Percentiles rank a stretch among this genome's conserved stretches.
These are phyloP conservation scores for Podila epicladia DNA, from an alignment of 192 early-diverging fungal species.

Conservation along the genomic window DNA sequence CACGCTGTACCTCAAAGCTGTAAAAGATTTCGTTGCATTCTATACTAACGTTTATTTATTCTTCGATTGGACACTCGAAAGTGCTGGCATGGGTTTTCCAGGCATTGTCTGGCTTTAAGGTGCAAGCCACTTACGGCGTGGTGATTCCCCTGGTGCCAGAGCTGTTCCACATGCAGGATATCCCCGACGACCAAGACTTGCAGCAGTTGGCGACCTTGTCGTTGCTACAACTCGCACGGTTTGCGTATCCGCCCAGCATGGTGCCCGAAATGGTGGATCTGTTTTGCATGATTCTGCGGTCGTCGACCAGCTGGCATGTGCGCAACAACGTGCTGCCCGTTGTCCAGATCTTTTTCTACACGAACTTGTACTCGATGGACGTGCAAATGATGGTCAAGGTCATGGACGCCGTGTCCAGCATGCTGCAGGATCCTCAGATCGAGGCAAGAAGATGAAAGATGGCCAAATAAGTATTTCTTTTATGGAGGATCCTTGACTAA, in stretches of 20 bases:
- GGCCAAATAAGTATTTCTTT: background rate
- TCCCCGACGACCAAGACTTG: conserved; percentile 76
- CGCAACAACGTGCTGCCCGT: conserved; percentile 82
- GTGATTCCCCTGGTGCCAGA: conserved; percentile 62
- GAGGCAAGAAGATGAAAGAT: conserved; percentile 64
- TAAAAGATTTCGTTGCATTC: background rate
- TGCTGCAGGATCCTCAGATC: conserved; percentile 87
- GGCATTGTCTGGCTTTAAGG: conserved; percentile 60
- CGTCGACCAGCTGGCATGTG: conserved; percentile 80
- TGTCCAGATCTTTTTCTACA: conserved; percentile 89
- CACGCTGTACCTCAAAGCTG: background rate
- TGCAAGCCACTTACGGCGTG: conserved; percentile 67
- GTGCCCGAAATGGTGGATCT: conserved; percentile 63
- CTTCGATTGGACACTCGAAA: conserved; percentile 25
- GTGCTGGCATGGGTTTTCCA: conserved; percentile 75
- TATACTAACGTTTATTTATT: background rate
- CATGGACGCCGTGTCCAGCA: conserved; percentile 72
- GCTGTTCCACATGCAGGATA: conserved; percentile 77
- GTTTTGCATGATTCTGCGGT: conserved; percentile 62
- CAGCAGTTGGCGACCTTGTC: conserved; percentile 65
- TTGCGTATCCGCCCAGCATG: conserved; percentile 61
- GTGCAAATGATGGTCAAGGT: conserved; percentile 64
- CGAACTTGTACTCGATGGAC: conserved; percentile 79
- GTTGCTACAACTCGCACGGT: conserved; percentile 59
- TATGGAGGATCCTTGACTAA: background rate